Percentiles rank a stretch among this genome's conserved stretches.
phyloP scores from a whole-genome alignment of 2,329 filamentous ascomycete species.

The Kalaharituber pfeilii region DNA sequence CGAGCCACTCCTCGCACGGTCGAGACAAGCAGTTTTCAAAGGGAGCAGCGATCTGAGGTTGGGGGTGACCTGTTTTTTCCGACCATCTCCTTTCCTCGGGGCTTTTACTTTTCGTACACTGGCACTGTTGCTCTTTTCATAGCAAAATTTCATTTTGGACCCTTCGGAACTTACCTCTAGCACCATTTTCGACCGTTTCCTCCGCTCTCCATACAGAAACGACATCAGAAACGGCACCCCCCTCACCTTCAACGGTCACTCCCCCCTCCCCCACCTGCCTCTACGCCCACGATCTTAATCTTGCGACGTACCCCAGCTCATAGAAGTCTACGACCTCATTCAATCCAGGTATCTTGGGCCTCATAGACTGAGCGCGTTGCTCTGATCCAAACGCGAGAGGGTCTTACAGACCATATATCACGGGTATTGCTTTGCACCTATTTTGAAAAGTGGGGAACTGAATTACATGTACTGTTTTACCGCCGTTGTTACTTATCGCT shows the following conservation, averaged over 20 bases:
- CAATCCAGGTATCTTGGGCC: background rate
- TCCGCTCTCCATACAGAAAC: background rate
- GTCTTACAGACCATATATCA: background rate
- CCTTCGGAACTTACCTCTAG: background rate
- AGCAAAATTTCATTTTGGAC: too few species aligned
- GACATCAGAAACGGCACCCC: background rate
- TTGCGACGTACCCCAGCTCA: background rate
- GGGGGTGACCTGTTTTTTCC: constrained; percentile 1
- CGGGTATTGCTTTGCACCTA: background rate
- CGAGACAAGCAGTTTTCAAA: background rate
- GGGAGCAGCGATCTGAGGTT: background rate
- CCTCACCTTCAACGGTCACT: background rate
- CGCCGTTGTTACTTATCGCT: background rate
- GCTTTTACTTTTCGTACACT: constrained; percentile 1
- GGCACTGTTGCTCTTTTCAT: background rate
- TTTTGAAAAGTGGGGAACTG: background rate
- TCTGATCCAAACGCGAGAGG: background rate
- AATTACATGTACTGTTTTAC: background rate
- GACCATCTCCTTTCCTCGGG: constrained; percentile 2
- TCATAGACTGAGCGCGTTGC: background rate
- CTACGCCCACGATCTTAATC: background rate
- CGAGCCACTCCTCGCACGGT: background rate
- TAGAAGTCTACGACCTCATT: background rate
- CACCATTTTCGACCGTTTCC: background rate
- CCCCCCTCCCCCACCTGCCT: background rate